Evolutionary conservation across 2,329 filamentous ascomycete genomes (phyloP), one percentile per base, ranked within the genome.

Genomic region (Hymenoscyphus repandus): DNA sequence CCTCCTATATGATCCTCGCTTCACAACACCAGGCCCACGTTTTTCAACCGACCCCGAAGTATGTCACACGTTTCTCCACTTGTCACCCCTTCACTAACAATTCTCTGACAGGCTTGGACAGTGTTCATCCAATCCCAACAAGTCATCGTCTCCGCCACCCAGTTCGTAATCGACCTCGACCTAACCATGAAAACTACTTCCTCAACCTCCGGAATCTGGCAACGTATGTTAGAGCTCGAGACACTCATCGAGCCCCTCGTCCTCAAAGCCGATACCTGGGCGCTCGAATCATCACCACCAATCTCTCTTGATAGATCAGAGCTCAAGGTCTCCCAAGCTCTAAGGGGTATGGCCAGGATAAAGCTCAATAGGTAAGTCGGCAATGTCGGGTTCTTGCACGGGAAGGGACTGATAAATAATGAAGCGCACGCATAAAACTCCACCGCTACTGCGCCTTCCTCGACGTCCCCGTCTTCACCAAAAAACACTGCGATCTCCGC

Each of bases 371-470:
- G 72, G 72, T 50, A 30, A 13, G 11, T n/a, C n/a, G n/a, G n/a
- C n/a, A n/a, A n/a, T n/a, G n/a, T n/a, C n/a, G n/a, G 22, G 5
- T 31, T 30, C 11, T 32, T 6, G 20, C 11, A 39, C 9, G 12
- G 4, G 12, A 36, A 36, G 6, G n/a, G 11, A 11, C 5, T 20
- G 18, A 43, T 13, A 34, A 33, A n/a, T 37, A 17, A 20, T 33
- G 32, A 20, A 77, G 75, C 60, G 74, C 75, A 10, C 66, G 74
- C 12, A 76, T 77, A 55, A 78, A 78, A 56, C 59, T 77, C 2
- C 75, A 78, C 54, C 70, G 75, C 1, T 77, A 76, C 58, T 72
- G 69, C 53, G 75, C 75, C 7, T 78, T 78, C 60, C 72, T 68
- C 40, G 74, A 78, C 54, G 63, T 72, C 5, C 74, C 75, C 2